A percentile compares a stretch with the other conserved stretches of the same genome.
Evolutionary conservation across 2,329 filamentous ascomycete species (phyloP).

Genomic region (Colletotrichum spinosum): DNA sequence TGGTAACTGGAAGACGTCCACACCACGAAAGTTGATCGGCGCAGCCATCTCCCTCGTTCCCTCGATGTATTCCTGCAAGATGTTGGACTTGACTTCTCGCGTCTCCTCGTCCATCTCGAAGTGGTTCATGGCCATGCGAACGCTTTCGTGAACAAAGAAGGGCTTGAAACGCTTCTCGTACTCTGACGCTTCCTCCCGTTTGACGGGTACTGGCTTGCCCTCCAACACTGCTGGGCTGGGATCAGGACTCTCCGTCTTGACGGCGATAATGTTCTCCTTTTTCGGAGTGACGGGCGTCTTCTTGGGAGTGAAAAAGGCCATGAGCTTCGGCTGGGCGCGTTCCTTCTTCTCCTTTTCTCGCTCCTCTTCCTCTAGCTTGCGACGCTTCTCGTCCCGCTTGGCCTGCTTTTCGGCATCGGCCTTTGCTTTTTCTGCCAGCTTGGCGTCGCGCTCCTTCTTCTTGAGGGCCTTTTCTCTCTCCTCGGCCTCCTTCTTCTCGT

Average conservation of each 20-base stretch:
- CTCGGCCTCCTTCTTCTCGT: conserved; percentile 52
- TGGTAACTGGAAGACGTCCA: conserved; percentile 59
- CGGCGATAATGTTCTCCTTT: conserved; percentile 44
- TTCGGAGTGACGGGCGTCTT: conserved; percentile 51
- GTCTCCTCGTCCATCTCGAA: conserved; percentile 70
- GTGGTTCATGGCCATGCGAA: conserved; percentile 73
- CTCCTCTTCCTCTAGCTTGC: conserved; percentile 63
- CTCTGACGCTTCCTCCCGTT: conserved; percentile 53
- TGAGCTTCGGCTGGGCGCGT: conserved; percentile 60
- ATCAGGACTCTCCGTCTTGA: conserved; percentile 25
- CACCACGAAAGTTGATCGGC: conserved; percentile 54
- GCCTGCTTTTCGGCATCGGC: conserved; percentile 48
- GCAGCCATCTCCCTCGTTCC: conserved; percentile 55
- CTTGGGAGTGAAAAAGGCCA: conserved; percentile 55
- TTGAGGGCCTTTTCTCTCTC: conserved; percentile 50
- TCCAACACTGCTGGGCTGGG: conserved; percentile 16
- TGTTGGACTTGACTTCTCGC: conserved; percentile 60
- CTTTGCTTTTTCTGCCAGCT: conserved; percentile 45
- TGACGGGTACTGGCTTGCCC: conserved; percentile 33
- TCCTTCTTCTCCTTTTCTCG: conserved; percentile 62
- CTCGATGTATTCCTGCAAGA: conserved; percentile 64
- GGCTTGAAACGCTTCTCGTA: conserved; percentile 82
- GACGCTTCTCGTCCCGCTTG: conserved; percentile 57
- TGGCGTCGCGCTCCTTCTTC: conserved; percentile 42
- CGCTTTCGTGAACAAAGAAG: conserved; percentile 82